phyloP scores from a whole-genome alignment of 176 grass and related monocot species.

The Urochloa ruziziensis region DNA sequence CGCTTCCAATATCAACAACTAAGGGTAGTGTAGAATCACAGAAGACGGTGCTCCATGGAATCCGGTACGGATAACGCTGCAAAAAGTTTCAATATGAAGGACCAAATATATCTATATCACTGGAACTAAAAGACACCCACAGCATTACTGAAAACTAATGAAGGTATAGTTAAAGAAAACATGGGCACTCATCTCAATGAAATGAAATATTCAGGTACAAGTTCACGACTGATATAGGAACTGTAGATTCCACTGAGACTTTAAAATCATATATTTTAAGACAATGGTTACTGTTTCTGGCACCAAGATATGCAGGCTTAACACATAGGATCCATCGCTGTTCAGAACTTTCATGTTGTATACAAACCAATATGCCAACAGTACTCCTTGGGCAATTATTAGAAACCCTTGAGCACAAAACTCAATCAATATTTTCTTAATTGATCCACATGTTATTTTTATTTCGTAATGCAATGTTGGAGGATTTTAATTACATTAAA shows the following conservation, averaged over 20 bases:
- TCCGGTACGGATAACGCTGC: constrained; percentile 62
- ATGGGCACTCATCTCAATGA: background rate
- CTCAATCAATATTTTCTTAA: constrained; percentile 7
- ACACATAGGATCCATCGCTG: background rate
- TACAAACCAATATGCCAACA: background rate
- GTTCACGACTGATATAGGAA: background rate
- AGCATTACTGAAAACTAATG: constrained; percentile 2
- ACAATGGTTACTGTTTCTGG: background rate
- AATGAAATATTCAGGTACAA: constrained; percentile 5
- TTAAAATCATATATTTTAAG: background rate
- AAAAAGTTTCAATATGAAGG: constrained; percentile 27
- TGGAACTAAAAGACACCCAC: background rate
- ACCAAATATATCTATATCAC: constrained; percentile 9
- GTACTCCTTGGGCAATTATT: background rate
- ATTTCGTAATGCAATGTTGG: background rate
- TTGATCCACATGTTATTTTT: constrained; percentile 8
- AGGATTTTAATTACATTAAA: background rate
- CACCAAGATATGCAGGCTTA: background rate
- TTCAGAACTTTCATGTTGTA: background rate
- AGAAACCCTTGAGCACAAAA: background rate
- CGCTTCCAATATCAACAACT: constrained; percentile 88
- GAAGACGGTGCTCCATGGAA: constrained; percentile 70
- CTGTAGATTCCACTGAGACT: background rate
- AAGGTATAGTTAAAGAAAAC: background rate
- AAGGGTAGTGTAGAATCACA: constrained; percentile 60